Percentiles rank a stretch among this genome's conserved stretches.
These are phyloP conservation scores for Phialocephala sp. DNA, from an alignment of 2,329 filamentous ascomycete species.

Conservation along the genomic window DNA sequence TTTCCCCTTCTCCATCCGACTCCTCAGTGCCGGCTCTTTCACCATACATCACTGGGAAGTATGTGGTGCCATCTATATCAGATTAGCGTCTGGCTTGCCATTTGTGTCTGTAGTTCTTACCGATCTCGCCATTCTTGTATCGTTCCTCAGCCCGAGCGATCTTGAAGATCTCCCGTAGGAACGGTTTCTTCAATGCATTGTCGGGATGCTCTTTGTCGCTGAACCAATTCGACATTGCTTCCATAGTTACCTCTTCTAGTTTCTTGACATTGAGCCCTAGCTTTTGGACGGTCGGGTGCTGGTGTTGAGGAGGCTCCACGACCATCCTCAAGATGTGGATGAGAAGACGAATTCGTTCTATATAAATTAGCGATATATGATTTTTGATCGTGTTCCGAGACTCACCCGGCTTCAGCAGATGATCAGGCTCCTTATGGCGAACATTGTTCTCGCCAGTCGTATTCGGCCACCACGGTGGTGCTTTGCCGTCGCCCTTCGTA, in stretches of 20 bases:
- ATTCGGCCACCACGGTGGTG: slow-evolving; percentile 70
- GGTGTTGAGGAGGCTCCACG: slow-evolving; percentile 45
- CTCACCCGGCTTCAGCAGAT: slow-evolving; percentile 70
- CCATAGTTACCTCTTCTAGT: slow-evolving; percentile 62
- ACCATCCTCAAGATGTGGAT: slow-evolving; percentile 66
- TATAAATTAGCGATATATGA: slow-evolving; percentile 3
- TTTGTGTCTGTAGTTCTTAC: slow-evolving; percentile 44
- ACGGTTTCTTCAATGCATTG: slow-evolving; percentile 61
- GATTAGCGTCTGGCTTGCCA: slow-evolving; percentile 6
- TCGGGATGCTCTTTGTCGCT: slow-evolving; percentile 58
- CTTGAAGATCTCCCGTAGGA: slow-evolving; percentile 65
- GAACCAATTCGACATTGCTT: slow-evolving; percentile 64
- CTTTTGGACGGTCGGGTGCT: slow-evolving; percentile 55
- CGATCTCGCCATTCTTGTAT: slow-evolving; percentile 61
- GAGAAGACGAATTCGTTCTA: slow-evolving; percentile 64
- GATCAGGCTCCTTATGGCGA: slow-evolving; percentile 75
- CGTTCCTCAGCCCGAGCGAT: slow-evolving; percentile 63
- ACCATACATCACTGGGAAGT: slow-evolving; percentile 34
- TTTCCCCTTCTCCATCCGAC: slow-evolving; percentile 33
- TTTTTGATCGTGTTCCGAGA: not conserved
- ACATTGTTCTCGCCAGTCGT: slow-evolving; percentile 61
- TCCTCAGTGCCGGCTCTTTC: slow-evolving; percentile 29
- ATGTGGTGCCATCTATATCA: slow-evolving; percentile 26
- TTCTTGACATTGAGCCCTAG: slow-evolving; percentile 54
- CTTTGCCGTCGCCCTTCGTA: slow-evolving; percentile 65